These are phyloP conservation scores for Brettanomyces anomalus DNA, from an alignment of 805 yeast genomes.

Conservation along the genomic window DNA sequence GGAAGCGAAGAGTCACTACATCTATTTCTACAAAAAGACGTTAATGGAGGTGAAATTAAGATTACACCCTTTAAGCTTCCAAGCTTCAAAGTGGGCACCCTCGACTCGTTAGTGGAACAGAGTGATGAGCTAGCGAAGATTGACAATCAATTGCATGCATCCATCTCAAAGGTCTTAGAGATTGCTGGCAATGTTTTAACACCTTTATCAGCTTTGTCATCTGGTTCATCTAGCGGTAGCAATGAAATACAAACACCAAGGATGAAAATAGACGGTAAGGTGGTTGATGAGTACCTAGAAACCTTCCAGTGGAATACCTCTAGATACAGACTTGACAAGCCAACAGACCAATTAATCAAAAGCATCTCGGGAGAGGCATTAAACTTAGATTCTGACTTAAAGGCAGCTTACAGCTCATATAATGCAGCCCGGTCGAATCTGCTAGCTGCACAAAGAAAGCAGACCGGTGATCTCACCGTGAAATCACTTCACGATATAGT, in stretches of 20 bases:
- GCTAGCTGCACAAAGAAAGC: slow-evolving; percentile 84
- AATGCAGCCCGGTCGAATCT: slow-evolving; percentile 76
- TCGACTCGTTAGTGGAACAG: slow-evolving; percentile 84
- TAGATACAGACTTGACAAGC: slow-evolving; percentile 76
- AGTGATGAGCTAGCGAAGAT: slow-evolving; percentile 80
- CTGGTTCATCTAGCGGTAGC: slow-evolving; percentile 10
- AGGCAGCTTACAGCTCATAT: slow-evolving; percentile 64
- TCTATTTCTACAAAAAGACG: slow-evolving; percentile 45
- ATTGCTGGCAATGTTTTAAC: slow-evolving; percentile 39
- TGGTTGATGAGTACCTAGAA: slow-evolving; percentile 58
- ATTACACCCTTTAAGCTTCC: slow-evolving; percentile 59
- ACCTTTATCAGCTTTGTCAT: slow-evolving; percentile 1
- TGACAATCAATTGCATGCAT: slow-evolving; percentile 66
- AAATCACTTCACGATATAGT: slow-evolving; percentile 87
- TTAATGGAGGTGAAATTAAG: slow-evolving; percentile 51
- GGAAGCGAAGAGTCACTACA: slow-evolving; percentile 22
- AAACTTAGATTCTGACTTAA: slow-evolving; percentile 78
- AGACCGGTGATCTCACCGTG: slow-evolving; percentile 87
- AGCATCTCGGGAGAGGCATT: slow-evolving; percentile 68
- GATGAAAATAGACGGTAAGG: slow-evolving; percentile 28
- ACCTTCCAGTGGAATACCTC: slow-evolving; percentile 81
- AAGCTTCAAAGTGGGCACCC: slow-evolving; percentile 85
- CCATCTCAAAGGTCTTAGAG: slow-evolving; percentile 72
- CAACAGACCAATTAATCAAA: slow-evolving; percentile 67
- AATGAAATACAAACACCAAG: slow-evolving; percentile 11